These are phyloP conservation scores for Flaveria sonorensis DNA, from an alignment of 129 eudicot species.

Conservation along the genomic window DNA sequence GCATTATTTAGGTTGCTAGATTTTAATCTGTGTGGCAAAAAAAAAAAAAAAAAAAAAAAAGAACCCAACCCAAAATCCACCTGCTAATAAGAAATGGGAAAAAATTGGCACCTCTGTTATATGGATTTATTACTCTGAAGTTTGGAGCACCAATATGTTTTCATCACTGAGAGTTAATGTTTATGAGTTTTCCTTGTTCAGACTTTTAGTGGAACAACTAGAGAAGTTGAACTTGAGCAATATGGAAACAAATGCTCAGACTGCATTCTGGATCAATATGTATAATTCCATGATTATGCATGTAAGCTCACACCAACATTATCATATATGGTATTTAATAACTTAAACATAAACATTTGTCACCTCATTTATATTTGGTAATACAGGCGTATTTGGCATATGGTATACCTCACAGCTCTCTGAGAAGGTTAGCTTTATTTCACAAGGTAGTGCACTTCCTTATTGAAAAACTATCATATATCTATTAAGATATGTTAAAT, in stretches of 20 bases:
- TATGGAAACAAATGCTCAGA: conserved; percentile 68
- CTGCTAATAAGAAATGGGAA: neutral
- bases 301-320: conserved; percentile 42
- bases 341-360: conserved; percentile 1
- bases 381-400: conserved; percentile 85
- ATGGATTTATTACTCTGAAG: neutral
- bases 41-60: too few species aligned
- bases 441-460: conserved; percentile 71
- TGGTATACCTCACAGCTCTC: conserved; percentile 80
- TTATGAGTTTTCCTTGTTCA: conserved; percentile 29
- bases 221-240: conserved; percentile 64
- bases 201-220: conserved; percentile 76
- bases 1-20: conserved; percentile 2
- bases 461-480: neutral
- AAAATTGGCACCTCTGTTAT: neutral
- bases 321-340: conserved; percentile 17
- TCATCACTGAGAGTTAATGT: neutral
- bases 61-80: neutral
- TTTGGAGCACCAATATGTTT: conserved; percentile 3
- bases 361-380: conserved; percentile 2
- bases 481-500: neutral
- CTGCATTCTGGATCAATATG: conserved; percentile 88
- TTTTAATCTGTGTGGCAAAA: neutral
- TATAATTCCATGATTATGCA: conserved; percentile 93
- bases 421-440: conserved; percentile 86